Conservation (phyloP, 805 yeast species). For the Saturnispora saitoi region DNA sequence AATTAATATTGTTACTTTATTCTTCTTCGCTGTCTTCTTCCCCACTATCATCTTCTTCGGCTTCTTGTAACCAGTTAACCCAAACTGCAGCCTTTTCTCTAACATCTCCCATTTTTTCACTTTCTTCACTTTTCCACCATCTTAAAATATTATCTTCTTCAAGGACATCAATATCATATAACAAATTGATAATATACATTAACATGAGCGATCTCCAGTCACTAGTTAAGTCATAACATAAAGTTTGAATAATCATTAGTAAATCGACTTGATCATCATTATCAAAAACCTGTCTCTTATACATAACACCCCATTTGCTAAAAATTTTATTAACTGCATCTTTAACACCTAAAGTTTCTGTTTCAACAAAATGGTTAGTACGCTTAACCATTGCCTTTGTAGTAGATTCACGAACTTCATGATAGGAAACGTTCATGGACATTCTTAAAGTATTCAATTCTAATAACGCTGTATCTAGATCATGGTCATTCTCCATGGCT, state of each 20-base stretch:
- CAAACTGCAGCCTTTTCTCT: conserved; percentile 58
- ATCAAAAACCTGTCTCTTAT: conserved; percentile 79
- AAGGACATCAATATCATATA: conserved; percentile 75
- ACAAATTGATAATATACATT: conserved; percentile 42
- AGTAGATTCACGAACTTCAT: conserved; percentile 83
- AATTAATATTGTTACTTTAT: background rate
- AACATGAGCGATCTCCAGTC: conserved; percentile 42
- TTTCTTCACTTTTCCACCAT: conserved; percentile 68
- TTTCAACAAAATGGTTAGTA: conserved; percentile 63
- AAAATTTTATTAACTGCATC: conserved; percentile 73
- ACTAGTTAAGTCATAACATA: conserved; percentile 36
- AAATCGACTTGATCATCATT: conserved; percentile 71
- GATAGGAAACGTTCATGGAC: conserved; percentile 95
- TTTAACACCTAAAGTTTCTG: conserved; percentile 68
- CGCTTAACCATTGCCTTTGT: conserved; percentile 61
- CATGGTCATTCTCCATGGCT: conserved; percentile 88
- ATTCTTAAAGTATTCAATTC: conserved; percentile 92
- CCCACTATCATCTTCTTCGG: conserved; percentile 33
- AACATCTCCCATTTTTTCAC: conserved; percentile 34
- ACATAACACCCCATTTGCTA: conserved; percentile 72
- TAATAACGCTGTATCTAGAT: conserved; percentile 81
- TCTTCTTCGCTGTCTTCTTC: conserved; percentile 13
- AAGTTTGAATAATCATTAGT: conserved; percentile 40
- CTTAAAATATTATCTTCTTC: conserved; percentile 70
- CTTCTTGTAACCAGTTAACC: conserved; percentile 81